Evolutionary conservation across 2,329 filamentous ascomycete genomes (phyloP), one percentile per base, ranked within the genome.

Genomic region (Coleophoma cylindrospora): DNA sequence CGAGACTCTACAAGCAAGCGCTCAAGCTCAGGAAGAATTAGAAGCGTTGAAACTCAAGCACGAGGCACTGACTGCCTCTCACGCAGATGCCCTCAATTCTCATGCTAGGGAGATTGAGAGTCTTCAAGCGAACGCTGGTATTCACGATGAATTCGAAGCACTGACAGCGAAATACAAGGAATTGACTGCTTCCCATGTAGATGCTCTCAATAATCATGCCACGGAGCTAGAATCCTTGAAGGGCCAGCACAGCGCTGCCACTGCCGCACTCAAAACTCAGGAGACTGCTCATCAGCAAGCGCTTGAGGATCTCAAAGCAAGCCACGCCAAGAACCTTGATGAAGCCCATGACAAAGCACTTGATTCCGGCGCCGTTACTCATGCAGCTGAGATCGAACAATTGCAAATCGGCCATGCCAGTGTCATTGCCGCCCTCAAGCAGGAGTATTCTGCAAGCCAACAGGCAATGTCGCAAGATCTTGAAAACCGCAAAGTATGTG

Each of bases 101-200:
- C 83, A 83, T 56, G 77, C 84, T 62, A 73, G 75, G 15, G 81
- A 85, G 63, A 84, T 86, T 48, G 81, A 84, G 60, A 77, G 76
- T 50, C 74, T 84, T 13, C 75, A 77, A 50, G 81, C 79, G 17
- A 80, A 85, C 54, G 80, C 81, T 13, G 79, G 79, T 62, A 82
- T 83, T 67, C 83, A 82, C 68, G 76, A 77, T 56, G 80, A 83
- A 65, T 84, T 79, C 54, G 74, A 82, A 52, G 77, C 80, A 36
- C 72, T 86, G 6, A 79, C 84, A 61, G 64, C 64, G 5, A 75
- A 83, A 63, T 76, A 84, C 63, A 71, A 70, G 11, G 77, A 80
- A 40, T 56, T 70, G 22, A 64, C 68, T 54, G 55, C 65, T 11
- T 62, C 66, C 6, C 67, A 68, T 40, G 55, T 61, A 1, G 55